Percentiles rank a stretch among this genome's conserved stretches.
Evolutionary conservation across 805 yeast genomes (phyloP).

Genomic region (Nakazawaea populi): DNA sequence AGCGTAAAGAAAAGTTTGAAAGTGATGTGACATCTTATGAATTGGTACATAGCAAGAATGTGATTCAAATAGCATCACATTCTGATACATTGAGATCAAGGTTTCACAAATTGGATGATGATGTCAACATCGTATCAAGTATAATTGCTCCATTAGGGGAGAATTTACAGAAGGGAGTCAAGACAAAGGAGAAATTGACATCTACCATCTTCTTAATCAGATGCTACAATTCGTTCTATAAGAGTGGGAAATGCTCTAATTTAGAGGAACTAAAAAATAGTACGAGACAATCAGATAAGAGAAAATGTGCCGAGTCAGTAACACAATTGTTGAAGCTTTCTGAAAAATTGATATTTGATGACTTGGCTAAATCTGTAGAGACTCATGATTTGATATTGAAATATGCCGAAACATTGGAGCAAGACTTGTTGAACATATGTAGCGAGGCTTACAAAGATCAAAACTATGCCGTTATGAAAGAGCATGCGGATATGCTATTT

Average conservation of each 20-base stretch:
- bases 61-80: constrained; percentile 46
- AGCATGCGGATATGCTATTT: constrained; percentile 65
- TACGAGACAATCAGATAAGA: constrained; percentile 40
- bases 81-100: constrained; percentile 23
- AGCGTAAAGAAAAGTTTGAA: constrained; percentile 45
- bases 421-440: constrained; percentile 60
- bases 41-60: constrained; percentile 60
- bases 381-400: constrained; percentile 49
- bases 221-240: constrained; percentile 71
- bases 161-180: constrained; percentile 58
- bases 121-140: constrained; percentile 50
- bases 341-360: constrained; percentile 52
- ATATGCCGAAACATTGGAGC: constrained; percentile 75
- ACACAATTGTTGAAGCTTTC: constrained; percentile 62
- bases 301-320: constrained; percentile 64
- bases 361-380: constrained; percentile 33
- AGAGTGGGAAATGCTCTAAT: constrained; percentile 42
- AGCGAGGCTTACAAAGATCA: constrained; percentile 67
- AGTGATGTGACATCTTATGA: constrained; percentile 56
- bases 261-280: constrained; percentile 52
- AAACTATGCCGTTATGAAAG: constrained; percentile 67
- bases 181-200: constrained; percentile 65
- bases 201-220: constrained; percentile 69
- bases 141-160: constrained; percentile 68
- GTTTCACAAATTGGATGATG: constrained; percentile 34